Evolutionary conservation across 371 early-diverging fungal genomes (phyloP), one percentile per base, ranked within the genome.

Genomic region (Mortierella sp.): DNA sequence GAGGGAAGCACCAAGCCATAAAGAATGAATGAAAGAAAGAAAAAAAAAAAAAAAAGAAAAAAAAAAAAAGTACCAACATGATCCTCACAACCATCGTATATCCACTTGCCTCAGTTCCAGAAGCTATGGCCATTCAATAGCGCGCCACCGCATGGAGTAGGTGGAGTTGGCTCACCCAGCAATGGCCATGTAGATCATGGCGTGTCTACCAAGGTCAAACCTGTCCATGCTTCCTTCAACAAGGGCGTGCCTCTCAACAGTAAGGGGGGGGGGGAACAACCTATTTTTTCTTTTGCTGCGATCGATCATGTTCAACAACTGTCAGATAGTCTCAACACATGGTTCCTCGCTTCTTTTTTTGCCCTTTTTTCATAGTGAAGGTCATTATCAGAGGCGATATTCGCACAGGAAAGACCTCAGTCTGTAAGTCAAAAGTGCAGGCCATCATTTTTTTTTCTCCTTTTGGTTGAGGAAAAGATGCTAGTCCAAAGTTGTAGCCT

Each of bases 331-430:
- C 21, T 14, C 11, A 1, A n/a, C 25, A 46, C 21, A 1, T 51
- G 26, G 18, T 59, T 19, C 59, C 29, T 58, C 1, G 16, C 48
- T 55, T 53, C n/a, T 28, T 19, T 7, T 37, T 45, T 47, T 44
- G n/a, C n/a, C 29, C 23, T 12, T 21, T 1, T 25, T 58, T 19
- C 45, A n/a, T 77, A 90, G 91, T 90, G 89, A 90, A 90, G 79
- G 83, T 90, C 30, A 81, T 88, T 45, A 81, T 90, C 44, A 87
- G 89, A 59, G 91, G 91, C 46, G 91, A 89, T 62, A 88, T 89
- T 46, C 85, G 86, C 84, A 89, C 89, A 3, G 91, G 91, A 66
- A 91, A 91, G 71, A 81, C 89, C 0, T 84, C 84, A 21, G 62
- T 91, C 18, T 91, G 91, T 89, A 88, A 81, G 83, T 66, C 12